Evolutionary conservation across 2,329 filamentous ascomycete genomes (phyloP).

Genomic region (Trichoderma sp.): DNA sequence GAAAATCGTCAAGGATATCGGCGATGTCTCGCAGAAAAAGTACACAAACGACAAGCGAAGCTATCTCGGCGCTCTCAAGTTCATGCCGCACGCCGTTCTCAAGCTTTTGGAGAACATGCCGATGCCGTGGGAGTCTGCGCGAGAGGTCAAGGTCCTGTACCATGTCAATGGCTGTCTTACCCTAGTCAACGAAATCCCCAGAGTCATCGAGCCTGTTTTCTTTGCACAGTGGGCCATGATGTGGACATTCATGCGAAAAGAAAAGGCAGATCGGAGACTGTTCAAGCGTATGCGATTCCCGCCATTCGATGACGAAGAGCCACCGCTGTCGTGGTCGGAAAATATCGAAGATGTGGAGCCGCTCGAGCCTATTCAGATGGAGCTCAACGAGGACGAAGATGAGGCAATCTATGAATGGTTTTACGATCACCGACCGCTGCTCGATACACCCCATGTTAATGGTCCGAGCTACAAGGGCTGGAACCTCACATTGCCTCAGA

Average conservation of each 20-base stretch:
- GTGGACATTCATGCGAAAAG: constrained; percentile 98
- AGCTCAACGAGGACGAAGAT: constrained; percentile 92
- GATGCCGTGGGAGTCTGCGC: constrained; percentile 97
- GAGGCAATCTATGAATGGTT: constrained; percentile 93
- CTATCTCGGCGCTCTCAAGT: constrained; percentile 95
- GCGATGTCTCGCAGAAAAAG: constrained; percentile 98
- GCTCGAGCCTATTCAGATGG: constrained; percentile 96
- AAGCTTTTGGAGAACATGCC: constrained; percentile 99
- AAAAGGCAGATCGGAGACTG: constrained; percentile 91
- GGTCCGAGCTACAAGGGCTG: constrained; percentile 95
- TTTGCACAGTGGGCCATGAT: constrained; percentile 99
- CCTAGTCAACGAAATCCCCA: constrained; percentile 91
- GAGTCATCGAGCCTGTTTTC: constrained; percentile 96
- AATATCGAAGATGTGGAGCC: constrained; percentile 99
- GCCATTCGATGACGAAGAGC: constrained; percentile 97
- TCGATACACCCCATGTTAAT: constrained; percentile 92
- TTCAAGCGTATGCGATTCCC: constrained; percentile 99
- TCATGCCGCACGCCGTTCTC: constrained; percentile 97
- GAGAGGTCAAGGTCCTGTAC: constrained; percentile 96
- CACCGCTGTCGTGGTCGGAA: constrained; percentile 94
- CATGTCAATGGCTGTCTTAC: constrained; percentile 98
- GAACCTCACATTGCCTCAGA: constrained; percentile 91
- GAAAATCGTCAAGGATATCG: constrained; percentile 98
- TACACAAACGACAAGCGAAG: constrained; percentile 98
- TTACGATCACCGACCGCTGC: constrained; percentile 87